Percentiles rank a stretch among this genome's conserved stretches.
Evolutionary conservation across 257 asterid genomes (phyloP).

Genomic region (Solanum sejunctum): DNA sequence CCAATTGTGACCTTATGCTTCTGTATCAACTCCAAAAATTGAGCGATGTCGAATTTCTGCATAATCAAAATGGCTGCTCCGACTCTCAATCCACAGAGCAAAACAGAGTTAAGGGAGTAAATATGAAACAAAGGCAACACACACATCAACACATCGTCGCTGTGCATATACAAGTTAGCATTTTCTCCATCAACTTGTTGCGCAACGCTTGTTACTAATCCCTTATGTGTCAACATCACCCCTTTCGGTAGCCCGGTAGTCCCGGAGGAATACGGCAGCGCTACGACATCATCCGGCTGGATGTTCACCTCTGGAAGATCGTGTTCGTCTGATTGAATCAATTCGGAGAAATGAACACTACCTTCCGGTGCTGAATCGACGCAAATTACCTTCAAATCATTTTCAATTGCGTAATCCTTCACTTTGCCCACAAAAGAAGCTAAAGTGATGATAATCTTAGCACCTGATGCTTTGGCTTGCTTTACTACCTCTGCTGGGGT

Average conservation of each 20-base stretch:
- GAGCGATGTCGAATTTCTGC: conserved; percentile 69
- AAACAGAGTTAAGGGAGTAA: conserved; percentile 27
- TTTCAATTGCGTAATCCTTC: conserved; percentile 28
- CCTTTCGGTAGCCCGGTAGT: conserved; percentile 96
- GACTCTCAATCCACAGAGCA: conserved; percentile 80
- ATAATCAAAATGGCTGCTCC: conserved; percentile 75
- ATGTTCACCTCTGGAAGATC: conserved; percentile 52
- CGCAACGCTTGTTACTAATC: conserved; percentile 76
- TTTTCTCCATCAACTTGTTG: conserved; percentile 95
- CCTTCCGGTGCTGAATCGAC: conserved; percentile 21
- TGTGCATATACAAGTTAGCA: conserved; percentile 68
- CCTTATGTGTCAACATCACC: conserved; percentile 88
- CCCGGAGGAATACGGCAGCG: conserved; percentile 90
- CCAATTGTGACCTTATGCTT: conserved; percentile 68
- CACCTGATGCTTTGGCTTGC: conserved; percentile 58
- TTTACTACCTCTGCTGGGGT: conserved; percentile 60
- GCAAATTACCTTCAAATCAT: conserved; percentile 28
- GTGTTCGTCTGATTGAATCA: conserved; percentile 32
- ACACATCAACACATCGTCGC: conserved; percentile 72
- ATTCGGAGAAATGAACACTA: conserved; percentile 39
- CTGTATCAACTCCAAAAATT: conserved; percentile 59
- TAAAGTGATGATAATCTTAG: conserved; percentile 51
- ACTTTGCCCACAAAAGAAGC: conserved; percentile 41
- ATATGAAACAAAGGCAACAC: conserved; percentile 70
- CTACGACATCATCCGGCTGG: conserved; percentile 62